Base-by-base conservation (phyloP, 2,329 filamentous ascomycete genomes). In the Ophiobolus disseminans region DNA sequence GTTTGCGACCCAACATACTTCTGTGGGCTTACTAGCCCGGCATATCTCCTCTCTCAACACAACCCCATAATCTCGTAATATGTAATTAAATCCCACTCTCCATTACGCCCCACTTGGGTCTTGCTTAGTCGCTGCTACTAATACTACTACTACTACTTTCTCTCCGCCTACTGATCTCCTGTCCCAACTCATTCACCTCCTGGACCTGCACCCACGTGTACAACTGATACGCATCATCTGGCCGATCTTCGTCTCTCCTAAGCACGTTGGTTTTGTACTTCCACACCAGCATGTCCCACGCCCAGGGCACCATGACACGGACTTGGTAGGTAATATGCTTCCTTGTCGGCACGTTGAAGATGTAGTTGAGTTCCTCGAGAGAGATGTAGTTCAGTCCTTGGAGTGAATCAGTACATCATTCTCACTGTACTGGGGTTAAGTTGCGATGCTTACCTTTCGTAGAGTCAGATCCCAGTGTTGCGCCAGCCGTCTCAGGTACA, bases 281-380 rank as follows among this genome's bases (percentile, higher is more conserved):
- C 16, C 25, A 40, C 14, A n/a, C 20, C 25, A 21, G 9, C 25
- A 40, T 21, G 5, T 28, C 22, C 40, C 40, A 35, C n/a, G 30
- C 31, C 40, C 40, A 43, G 13, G 40, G 40, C 9, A 43, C n/a
- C 40, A 35, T 35, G 10, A 43, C 20, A 4, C 14, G 22, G 31
- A 43, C 31, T 10, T 43, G 31, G 31, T 43, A 43, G 16, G 20
- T 35, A 13, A 43, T 26, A 16, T 35, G 31, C 14, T 35, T 30
- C n/a, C 14, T 25, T 10, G 40, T 43, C 21, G 23, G 23, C 20
- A 43, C 40, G 11, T 35, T 35, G 20, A 43, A 43, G 40, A 43
- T 43, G 31, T 43, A 43, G 14, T 43, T 35, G 10, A 43, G 31
- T 21, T 43, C 40, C 16, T 43, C 40, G 9, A 43, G 40, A 1